phyloP scores from a whole-genome alignment of 345 rosid genomes.

The Camelina sativa region DNA sequence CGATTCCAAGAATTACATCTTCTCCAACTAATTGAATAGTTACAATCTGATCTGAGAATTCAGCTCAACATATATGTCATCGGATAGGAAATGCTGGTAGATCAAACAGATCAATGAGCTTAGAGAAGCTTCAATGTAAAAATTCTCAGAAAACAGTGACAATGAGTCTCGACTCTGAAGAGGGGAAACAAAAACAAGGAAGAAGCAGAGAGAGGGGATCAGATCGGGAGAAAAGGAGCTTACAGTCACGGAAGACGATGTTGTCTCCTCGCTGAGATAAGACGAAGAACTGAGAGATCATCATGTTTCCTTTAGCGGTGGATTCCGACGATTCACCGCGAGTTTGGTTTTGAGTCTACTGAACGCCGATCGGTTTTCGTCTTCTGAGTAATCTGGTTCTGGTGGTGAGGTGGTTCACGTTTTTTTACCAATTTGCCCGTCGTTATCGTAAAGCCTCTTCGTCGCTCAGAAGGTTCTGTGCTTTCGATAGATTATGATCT shows the following conservation, averaged over 20 bases:
- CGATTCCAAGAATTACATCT: not conserved
- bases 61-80: not conserved
- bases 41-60: constrained; percentile 27
- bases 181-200: not conserved
- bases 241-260: constrained; percentile 98
- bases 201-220: constrained; percentile 11
- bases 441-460: constrained; percentile 28
- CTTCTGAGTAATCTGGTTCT: not conserved
- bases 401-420: constrained; percentile 36
- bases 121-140: not conserved
- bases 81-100: constrained; percentile 17
- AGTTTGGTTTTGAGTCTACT: constrained; percentile 11
- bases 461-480: not conserved
- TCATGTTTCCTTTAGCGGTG: constrained; percentile 35
- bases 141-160: not conserved
- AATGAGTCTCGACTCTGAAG: not conserved
- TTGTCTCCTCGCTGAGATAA: constrained; percentile 97
- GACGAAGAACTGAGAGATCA: constrained; percentile 98
- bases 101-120: constrained; percentile 35
- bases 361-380: constrained; percentile 37
- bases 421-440: constrained; percentile 18
- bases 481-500: not conserved
- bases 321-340: constrained; percentile 21
- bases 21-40: not conserved
- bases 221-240: constrained; percentile 37